These are phyloP conservation scores for Anthostomella pinea DNA, from an alignment of 2,329 filamentous ascomycete species.

Conservation along the genomic window DNA sequence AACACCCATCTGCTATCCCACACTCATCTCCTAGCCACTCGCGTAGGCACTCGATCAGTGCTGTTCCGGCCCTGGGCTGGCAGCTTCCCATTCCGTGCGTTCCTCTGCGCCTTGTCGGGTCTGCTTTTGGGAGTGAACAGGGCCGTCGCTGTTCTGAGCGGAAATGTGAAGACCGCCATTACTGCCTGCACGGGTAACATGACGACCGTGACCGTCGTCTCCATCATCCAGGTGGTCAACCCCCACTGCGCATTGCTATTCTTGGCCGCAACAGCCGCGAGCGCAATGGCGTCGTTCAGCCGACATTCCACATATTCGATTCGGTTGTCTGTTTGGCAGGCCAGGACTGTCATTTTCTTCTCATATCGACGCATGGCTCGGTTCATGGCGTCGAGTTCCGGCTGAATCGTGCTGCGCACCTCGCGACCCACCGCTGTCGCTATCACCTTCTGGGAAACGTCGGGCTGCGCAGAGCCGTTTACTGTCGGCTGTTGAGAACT, in stretches of 20 bases:
- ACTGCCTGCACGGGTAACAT: constrained; percentile 43
- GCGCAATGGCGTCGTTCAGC: constrained; percentile 71
- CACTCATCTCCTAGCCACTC: constrained; percentile 24
- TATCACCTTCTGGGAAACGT: constrained; percentile 36
- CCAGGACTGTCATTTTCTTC: constrained; percentile 75
- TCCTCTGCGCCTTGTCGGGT: constrained; percentile 26
- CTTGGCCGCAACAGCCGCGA: constrained; percentile 73
- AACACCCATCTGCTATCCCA: too few relatives aligned
- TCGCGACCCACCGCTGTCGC: constrained; percentile 50
- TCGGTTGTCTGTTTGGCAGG: constrained; percentile 72
- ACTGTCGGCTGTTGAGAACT: constrained; percentile 32
- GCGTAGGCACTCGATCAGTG: constrained; percentile 26
- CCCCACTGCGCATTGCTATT: constrained; percentile 39
- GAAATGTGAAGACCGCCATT: constrained; percentile 40
- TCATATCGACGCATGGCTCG: constrained; percentile 88
- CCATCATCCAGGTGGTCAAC: constrained; percentile 37
- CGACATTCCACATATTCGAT: constrained; percentile 69
- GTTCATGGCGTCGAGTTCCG: constrained; percentile 84
- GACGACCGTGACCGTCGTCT: constrained; percentile 33
- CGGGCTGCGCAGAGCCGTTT: constrained; percentile 17
- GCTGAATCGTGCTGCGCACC: constrained; percentile 64
- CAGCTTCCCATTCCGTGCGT: constrained; percentile 17
- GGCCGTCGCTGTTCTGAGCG: constrained; percentile 38
- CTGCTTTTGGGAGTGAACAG: constrained; percentile 32
- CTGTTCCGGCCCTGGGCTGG: constrained; percentile 15